phyloP scores from a whole-genome alignment of 352 stramenopile genomes.

The Globisporangium yorkense region DNA sequence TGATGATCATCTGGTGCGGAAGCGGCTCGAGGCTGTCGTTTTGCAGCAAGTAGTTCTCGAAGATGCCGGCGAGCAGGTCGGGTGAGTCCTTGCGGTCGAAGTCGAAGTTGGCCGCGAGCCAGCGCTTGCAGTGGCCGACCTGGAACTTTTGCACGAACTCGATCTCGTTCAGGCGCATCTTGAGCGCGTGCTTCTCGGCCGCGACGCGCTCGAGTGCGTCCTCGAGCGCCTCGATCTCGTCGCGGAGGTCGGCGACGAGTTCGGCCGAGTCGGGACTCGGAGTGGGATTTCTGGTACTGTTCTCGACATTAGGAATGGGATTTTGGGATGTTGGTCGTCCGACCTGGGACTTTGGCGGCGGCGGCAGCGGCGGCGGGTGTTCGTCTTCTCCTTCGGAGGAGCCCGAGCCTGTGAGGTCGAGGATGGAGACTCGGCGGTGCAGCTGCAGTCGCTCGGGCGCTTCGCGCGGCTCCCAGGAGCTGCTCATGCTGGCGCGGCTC shows the following conservation, averaged over 20 bases:
- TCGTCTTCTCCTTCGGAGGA: neutral
- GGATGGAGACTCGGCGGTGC: constrained; percentile 11
- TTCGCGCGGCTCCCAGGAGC: neutral
- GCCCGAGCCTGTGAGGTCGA: constrained; percentile 5
- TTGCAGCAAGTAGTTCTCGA: constrained; percentile 49
- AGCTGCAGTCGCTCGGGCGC: constrained; percentile 14
- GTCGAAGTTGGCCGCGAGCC: constrained; percentile 44
- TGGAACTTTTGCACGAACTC: constrained; percentile 34
- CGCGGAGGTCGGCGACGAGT: constrained; percentile 18
- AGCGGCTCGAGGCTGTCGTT: constrained; percentile 37
- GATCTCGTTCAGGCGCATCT: constrained; percentile 37
- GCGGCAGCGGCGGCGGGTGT: neutral
- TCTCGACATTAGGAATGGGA: neutral
- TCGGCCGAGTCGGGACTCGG: neutral
- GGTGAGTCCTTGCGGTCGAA: constrained; percentile 52
- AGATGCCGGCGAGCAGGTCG: constrained; percentile 36
- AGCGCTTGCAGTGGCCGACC: constrained; percentile 39
- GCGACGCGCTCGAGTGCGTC: constrained; percentile 32
- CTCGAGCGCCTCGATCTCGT: constrained; percentile 42
- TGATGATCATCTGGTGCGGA: constrained; percentile 45
- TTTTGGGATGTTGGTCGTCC: neutral
- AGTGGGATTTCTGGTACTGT: too few species aligned
- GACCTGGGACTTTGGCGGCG: neutral
- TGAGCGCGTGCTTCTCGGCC: constrained; percentile 40
- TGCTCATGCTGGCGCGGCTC: neutral